Conservation (phyloP, 2,329 filamentous ascomycete genomes). For the Amesomyces nigricolor region DNA sequence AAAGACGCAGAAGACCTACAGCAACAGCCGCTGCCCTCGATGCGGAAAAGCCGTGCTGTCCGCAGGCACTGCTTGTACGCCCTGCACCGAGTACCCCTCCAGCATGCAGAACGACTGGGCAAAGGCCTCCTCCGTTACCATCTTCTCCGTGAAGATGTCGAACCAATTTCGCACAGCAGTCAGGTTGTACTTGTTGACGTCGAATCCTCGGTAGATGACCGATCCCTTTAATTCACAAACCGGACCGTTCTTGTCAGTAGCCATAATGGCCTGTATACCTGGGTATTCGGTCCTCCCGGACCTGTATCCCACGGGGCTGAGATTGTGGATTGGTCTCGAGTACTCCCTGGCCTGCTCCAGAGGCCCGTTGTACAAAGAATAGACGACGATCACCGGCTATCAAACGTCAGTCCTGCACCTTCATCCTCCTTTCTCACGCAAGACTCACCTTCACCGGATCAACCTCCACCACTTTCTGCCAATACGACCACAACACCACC, state of each 20-base stretch:
- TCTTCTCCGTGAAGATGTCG: constrained; percentile 1
- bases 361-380: constrained; percentile 7
- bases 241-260: background rate
- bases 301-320: background rate
- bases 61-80: background rate
- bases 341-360: background rate
- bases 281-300: background rate
- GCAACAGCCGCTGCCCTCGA: background rate
- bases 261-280: background rate
- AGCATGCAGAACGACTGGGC: constrained; percentile 7
- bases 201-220: background rate
- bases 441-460: constrained; percentile 8
- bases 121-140: constrained; percentile 5
- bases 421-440: background rate
- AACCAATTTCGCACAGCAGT: constrained; percentile 6
- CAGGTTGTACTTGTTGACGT: constrained; percentile 8
- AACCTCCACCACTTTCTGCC: background rate
- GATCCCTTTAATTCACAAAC: background rate
- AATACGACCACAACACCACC: constrained; percentile 8
- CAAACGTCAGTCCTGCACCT: background rate
- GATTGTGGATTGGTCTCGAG: background rate
- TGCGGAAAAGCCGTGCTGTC: constrained; percentile 13
- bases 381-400: constrained; percentile 12
- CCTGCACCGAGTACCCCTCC: constrained; percentile 14
- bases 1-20: background rate